Conservation (phyloP, 1,139 yeast species). For the Candida neerlandica region DNA sequence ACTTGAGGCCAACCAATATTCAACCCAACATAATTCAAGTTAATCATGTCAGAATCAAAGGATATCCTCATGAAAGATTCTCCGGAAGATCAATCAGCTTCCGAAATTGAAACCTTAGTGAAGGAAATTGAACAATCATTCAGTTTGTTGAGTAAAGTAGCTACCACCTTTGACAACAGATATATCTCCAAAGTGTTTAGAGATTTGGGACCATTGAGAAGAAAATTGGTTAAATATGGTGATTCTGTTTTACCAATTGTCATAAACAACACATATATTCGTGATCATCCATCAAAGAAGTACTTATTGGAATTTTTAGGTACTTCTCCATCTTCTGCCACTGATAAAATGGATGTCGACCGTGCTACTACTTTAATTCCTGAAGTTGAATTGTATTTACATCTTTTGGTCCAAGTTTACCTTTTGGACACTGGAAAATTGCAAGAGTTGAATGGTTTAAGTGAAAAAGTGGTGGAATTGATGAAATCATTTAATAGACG, state of each 20-base stretch:
- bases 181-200: constrained; percentile 84
- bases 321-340: constrained; percentile 18
- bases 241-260: constrained; percentile 54
- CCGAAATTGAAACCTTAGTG: constrained; percentile 20
- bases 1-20: too few relatives aligned
- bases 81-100: constrained; percentile 6
- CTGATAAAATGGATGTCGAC: constrained; percentile 18
- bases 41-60: constrained; percentile 12
- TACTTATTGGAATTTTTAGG: constrained; percentile 45
- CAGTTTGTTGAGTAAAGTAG: constrained; percentile 67
- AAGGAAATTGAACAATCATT: constrained; percentile 56
- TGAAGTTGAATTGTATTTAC: constrained; percentile 80
- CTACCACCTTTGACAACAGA: constrained; percentile 79
- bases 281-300: constrained; percentile 35
- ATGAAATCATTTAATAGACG: constrained; percentile 74
- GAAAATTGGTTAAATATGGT: constrained; percentile 49
- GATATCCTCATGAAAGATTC: constrained; percentile 38
- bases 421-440: constrained; percentile 65
- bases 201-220: constrained; percentile 76
- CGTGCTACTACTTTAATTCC: constrained; percentile 38
- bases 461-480: constrained; percentile 54
- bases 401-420: constrained; percentile 74
- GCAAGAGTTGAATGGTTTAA: constrained; percentile 53
- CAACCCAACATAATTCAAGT: background rate
- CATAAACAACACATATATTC: constrained; percentile 51